Evolutionary conservation across 2,329 filamentous ascomycete genomes (phyloP).

Genomic region (Lasiodiplodia gonubiensis): DNA sequence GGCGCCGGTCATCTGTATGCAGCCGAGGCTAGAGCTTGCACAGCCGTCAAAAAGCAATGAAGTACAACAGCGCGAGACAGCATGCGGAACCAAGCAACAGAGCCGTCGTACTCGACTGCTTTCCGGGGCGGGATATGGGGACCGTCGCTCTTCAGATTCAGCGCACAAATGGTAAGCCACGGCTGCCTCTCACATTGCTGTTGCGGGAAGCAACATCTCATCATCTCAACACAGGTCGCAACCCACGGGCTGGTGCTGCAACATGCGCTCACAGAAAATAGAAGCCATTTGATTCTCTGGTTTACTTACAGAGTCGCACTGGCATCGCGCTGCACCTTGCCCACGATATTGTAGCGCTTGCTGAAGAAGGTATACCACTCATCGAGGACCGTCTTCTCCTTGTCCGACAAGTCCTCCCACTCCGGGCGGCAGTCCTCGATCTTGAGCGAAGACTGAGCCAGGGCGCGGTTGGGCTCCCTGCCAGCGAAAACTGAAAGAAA

Average conservation of each 20-base stretch:
- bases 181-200: constrained; percentile 3
- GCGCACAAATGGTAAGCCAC: constrained; percentile 8
- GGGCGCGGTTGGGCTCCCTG: constrained; percentile 91
- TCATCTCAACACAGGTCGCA: constrained; percentile 3
- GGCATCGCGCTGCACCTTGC: constrained; percentile 44
- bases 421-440: constrained; percentile 80
- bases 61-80: constrained; percentile 16
- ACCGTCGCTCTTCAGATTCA: constrained; percentile 10
- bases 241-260: constrained; percentile 2
- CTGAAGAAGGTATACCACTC: constrained; percentile 98
- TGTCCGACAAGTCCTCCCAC: constrained; percentile 81
- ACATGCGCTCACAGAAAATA: neutral
- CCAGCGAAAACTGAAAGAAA: constrained; percentile 80
- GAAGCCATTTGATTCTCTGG: neutral
- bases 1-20: neutral
- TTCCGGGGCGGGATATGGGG: neutral
- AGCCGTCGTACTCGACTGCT: neutral
- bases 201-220: neutral
- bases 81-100: constrained; percentile 4
- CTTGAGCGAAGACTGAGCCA: constrained; percentile 86
- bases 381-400: constrained; percentile 81
- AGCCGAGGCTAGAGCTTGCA: neutral
- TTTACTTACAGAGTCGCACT: constrained; percentile 30
- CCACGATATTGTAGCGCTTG: constrained; percentile 93
- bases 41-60: constrained; percentile 9